Conservation (phyloP, 257 asterid species). For the Petrea volubilis region DNA sequence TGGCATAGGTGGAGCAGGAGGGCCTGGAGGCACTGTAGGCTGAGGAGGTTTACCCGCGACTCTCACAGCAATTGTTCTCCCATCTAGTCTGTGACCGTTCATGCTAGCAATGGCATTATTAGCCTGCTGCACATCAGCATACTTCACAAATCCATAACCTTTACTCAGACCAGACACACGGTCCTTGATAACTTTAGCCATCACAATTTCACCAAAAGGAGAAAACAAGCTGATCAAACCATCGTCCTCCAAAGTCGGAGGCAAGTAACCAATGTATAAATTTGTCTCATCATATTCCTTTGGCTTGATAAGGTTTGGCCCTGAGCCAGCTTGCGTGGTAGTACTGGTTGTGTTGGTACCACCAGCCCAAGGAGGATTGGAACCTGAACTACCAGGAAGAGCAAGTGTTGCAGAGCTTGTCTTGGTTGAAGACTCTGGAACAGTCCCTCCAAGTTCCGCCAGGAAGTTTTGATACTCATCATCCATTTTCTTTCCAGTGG, state of each 20-base stretch:
- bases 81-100: constrained; percentile 92
- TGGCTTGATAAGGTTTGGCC: constrained; percentile 57
- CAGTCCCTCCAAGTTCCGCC: constrained; percentile 92
- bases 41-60: constrained; percentile 94
- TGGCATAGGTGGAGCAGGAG: constrained; percentile 69
- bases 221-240: constrained; percentile 78
- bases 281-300: constrained; percentile 93
- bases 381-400: constrained; percentile 61
- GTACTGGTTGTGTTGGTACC: constrained; percentile 37
- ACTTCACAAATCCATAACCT: constrained; percentile 96
- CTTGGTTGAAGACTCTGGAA: constrained; percentile 69
- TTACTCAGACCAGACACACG: constrained; percentile 73
- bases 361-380: constrained; percentile 87
- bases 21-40: constrained; percentile 85
- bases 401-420: constrained; percentile 57
- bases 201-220: constrained; percentile 86
- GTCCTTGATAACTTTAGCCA: constrained; percentile 97
- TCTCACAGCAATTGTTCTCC: constrained; percentile 94
- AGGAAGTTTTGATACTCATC: constrained; percentile 93
- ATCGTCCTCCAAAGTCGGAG: constrained; percentile 91
- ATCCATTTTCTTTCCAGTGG: constrained; percentile 98
- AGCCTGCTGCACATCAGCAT: constrained; percentile 82
- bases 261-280: constrained; percentile 83
- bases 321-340: constrained; percentile 59
- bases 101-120: constrained; percentile 84